Conservation (phyloP, 2,329 filamentous ascomycete species). For the Pseudocercospora crystallina region DNA sequence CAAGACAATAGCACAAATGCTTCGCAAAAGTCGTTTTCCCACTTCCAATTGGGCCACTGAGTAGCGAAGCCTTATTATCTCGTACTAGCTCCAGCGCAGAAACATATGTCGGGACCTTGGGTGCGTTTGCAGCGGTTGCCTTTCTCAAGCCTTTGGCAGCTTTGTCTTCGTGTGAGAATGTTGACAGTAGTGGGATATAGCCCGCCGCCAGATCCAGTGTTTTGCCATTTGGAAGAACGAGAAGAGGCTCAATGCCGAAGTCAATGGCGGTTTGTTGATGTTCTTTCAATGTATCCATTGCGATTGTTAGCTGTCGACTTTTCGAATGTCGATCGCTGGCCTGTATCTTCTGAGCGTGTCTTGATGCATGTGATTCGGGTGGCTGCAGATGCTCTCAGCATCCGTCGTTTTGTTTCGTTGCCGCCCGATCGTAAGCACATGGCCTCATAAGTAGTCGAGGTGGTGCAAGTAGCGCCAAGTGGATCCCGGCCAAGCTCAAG, state of each 20-base stretch:
- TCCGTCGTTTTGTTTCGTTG: too few species aligned
- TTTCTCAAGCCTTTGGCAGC: slow-evolving; percentile 8
- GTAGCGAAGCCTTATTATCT: slow-evolving; percentile 4
- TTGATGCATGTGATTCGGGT: too few species aligned
- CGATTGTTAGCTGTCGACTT: too few species aligned
- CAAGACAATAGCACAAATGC: not conserved
- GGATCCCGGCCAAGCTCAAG: too few species aligned
- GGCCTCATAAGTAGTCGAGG: too few species aligned
- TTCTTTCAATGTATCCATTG: not conserved
- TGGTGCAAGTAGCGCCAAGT: too few species aligned
- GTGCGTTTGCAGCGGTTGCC: not conserved
- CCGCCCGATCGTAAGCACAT: too few species aligned
- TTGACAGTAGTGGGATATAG: slow-evolving; percentile 8
- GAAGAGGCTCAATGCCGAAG: slow-evolving; percentile 3
- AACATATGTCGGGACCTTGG: not conserved
- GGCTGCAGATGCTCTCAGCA: too few species aligned
- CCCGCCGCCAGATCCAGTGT: slow-evolving; percentile 3
- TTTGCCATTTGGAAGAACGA: slow-evolving; percentile 3
- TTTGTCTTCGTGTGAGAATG: slow-evolving; percentile 9
- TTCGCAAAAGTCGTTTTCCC: slow-evolving; percentile 14
- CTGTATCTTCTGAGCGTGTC: too few species aligned
- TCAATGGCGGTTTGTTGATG: not conserved
- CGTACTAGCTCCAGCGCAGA: slow-evolving; percentile 6
- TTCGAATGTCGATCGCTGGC: too few species aligned
- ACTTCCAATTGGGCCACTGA: slow-evolving; percentile 1